Evolutionary conservation across 1,284 basidiomycete genomes (phyloP).

Genomic region (Porphyrellus sp.): DNA sequence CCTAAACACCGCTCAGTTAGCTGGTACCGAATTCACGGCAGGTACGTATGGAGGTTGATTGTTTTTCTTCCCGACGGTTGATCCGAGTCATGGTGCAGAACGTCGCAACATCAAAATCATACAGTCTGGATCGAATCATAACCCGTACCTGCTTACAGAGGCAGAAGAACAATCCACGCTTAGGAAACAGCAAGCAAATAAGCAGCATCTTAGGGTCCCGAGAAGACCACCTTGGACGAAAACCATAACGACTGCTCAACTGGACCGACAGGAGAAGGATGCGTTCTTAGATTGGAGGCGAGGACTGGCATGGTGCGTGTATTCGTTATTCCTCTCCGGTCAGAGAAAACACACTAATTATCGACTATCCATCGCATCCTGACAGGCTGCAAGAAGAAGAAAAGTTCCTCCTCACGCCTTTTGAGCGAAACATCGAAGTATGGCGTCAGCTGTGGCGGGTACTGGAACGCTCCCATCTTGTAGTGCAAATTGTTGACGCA

Average conservation of each 20-base stretch:
- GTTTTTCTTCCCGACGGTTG: not conserved
- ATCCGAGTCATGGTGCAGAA: constrained; percentile 48
- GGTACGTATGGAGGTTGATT: constrained; percentile 50
- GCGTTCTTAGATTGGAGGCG: constrained; percentile 90
- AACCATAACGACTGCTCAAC: constrained; percentile 67
- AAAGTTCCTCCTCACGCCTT: constrained; percentile 85
- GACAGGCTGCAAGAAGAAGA: constrained; percentile 75
- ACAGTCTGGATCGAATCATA: constrained; percentile 64
- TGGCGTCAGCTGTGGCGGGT: constrained; percentile 98
- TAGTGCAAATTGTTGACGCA: constrained; percentile 95
- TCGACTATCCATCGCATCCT: no score
- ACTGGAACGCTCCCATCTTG: constrained; percentile 86
- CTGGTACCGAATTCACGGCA: constrained; percentile 96
- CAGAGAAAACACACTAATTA: not conserved
- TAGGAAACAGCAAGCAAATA: constrained; percentile 72
- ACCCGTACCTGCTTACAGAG: constrained; percentile 85
- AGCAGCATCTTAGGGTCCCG: constrained; percentile 75
- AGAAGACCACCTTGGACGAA: constrained; percentile 85
- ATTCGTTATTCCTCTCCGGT: not conserved
- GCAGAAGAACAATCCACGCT: constrained; percentile 80
- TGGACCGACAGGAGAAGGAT: constrained; percentile 86
- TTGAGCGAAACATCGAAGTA: constrained; percentile 94
- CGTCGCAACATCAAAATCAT: constrained; percentile 91
- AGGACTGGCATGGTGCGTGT: constrained; percentile 79
- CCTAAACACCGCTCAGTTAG: constrained; percentile 90